These are phyloP conservation scores for Microbotryomycetes sp. DNA, from an alignment of 1,284 basidiomycete species.

Conservation along the genomic window DNA sequence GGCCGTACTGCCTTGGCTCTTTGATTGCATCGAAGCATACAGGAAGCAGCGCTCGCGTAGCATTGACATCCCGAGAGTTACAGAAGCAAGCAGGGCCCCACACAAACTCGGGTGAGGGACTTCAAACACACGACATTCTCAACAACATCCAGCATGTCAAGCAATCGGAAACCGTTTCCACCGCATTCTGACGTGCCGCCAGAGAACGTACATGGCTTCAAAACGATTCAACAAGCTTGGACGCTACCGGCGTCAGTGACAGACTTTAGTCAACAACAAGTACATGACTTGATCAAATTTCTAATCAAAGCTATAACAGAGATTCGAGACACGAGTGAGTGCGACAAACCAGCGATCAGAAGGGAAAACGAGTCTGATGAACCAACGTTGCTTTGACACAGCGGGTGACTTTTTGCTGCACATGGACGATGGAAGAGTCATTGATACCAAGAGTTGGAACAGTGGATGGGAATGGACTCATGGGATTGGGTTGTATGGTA, in stretches of 20 bases:
- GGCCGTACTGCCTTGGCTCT: no score
- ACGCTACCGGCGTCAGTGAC: not conserved
- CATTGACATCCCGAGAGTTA: no score
- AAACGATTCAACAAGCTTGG: not conserved
- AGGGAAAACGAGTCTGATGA: no score
- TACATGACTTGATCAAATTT: constrained; percentile 44
- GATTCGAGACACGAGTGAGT: constrained; percentile 55
- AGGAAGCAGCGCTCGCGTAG: no score
- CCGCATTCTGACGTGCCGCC: not conserved
- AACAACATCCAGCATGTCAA: no score
- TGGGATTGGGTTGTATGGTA: constrained; percentile 43
- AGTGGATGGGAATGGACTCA: constrained; percentile 65
- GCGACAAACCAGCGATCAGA: no score
- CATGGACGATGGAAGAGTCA: constrained; percentile 54
- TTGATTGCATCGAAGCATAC: no score
- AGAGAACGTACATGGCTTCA: not conserved
- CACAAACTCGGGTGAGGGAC: no score
- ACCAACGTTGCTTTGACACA: no score
- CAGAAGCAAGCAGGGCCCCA: no score
- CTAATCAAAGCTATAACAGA: constrained; percentile 56
- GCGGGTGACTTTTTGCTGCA: constrained; percentile 54
- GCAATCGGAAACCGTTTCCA: no score
- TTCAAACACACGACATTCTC: no score
- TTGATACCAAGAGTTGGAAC: constrained; percentile 62
- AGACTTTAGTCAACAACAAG: not conserved